Evolutionary conservation across 2,329 filamentous ascomycete genomes (phyloP).

Genomic region (Claviceps arundinis): DNA sequence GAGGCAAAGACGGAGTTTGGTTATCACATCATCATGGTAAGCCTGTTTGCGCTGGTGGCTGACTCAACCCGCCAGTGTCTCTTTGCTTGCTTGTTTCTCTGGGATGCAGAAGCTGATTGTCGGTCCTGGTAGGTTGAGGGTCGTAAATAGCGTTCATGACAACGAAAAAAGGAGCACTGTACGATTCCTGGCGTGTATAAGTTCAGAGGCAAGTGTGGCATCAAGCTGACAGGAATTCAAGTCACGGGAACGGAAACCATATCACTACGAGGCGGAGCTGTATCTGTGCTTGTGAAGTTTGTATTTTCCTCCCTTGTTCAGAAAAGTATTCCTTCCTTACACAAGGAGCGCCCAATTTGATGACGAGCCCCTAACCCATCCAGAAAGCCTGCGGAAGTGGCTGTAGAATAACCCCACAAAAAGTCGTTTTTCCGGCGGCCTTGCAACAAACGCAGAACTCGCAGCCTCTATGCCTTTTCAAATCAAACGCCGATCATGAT

Average conservation of each 20-base stretch:
- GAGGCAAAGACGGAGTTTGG: slow-evolving; percentile 65
- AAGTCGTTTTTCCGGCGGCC: slow-evolving; percentile 21
- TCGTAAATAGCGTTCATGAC: slow-evolving; percentile 19
- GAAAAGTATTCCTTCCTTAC: slow-evolving; percentile 14
- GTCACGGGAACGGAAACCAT: neutral
- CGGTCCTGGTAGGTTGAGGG: slow-evolving; percentile 23
- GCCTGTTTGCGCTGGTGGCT: slow-evolving; percentile 5
- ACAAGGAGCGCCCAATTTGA: slow-evolving; percentile 20
- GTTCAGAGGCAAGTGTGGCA: neutral
- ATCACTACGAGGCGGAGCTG: neutral
- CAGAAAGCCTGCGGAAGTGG: slow-evolving; percentile 32
- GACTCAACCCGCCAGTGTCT: neutral
- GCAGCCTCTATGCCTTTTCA: slow-evolving; percentile 26
- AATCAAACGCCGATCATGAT: slow-evolving; percentile 19
- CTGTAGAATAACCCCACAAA: slow-evolving; percentile 32
- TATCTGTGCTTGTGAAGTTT: slow-evolving; percentile 4
- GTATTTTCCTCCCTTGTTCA: slow-evolving; percentile 25
- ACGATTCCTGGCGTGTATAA: neutral
- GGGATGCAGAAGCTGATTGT: neutral
- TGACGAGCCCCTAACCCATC: slow-evolving; percentile 22
- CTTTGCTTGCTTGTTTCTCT: neutral
- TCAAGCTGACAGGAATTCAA: neutral
- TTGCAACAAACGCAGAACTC: slow-evolving; percentile 15
- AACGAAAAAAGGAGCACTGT: neutral
- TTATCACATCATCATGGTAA: slow-evolving; percentile 70